Conservation (phyloP, 257 asterid genomes). For the Jacaranda mimosifolia region DNA sequence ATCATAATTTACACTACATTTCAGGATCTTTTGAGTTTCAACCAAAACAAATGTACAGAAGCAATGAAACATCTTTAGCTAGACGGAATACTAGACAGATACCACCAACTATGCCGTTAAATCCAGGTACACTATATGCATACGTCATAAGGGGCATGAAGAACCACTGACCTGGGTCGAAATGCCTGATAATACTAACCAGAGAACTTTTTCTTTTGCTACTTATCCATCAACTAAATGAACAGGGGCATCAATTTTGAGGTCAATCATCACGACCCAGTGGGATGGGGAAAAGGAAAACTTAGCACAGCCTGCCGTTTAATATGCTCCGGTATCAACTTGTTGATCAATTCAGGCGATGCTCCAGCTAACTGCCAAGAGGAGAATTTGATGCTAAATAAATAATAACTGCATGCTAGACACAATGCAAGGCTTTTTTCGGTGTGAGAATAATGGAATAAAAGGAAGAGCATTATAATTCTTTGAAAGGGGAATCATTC, state of each 20-base stretch:
- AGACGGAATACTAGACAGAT: conserved; percentile 34
- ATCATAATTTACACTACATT: conserved; percentile 11
- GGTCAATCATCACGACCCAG: conserved; percentile 29
- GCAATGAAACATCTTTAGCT: conserved; percentile 25
- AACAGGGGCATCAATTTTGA: background rate
- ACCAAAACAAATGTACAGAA: conserved; percentile 61
- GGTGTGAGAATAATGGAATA: background rate
- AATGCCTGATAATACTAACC: conserved; percentile 32
- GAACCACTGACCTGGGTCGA: conserved; percentile 37
- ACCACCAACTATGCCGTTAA: conserved; percentile 38
- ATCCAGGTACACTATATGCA: conserved; percentile 43
- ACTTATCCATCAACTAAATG: conserved; percentile 3
- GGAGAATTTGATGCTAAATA: conserved; percentile 17
- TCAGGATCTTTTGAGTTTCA: conserved; percentile 9
- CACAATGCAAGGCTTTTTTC: background rate
- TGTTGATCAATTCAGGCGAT: conserved; percentile 59
- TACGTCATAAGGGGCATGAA: conserved; percentile 34
- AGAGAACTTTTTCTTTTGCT: background rate
- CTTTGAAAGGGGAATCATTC: background rate
- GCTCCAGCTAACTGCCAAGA: conserved; percentile 65
- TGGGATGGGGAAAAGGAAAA: conserved; percentile 35
- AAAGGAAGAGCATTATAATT: background rate
- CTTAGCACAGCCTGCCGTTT: conserved; percentile 23
- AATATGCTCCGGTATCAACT: conserved; percentile 43
- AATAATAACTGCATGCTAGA: background rate